Percentiles rank a stretch among this genome's conserved stretches.
Evolutionary conservation across 345 rosid species (phyloP).

Genomic region (Gossypium bickii): DNA sequence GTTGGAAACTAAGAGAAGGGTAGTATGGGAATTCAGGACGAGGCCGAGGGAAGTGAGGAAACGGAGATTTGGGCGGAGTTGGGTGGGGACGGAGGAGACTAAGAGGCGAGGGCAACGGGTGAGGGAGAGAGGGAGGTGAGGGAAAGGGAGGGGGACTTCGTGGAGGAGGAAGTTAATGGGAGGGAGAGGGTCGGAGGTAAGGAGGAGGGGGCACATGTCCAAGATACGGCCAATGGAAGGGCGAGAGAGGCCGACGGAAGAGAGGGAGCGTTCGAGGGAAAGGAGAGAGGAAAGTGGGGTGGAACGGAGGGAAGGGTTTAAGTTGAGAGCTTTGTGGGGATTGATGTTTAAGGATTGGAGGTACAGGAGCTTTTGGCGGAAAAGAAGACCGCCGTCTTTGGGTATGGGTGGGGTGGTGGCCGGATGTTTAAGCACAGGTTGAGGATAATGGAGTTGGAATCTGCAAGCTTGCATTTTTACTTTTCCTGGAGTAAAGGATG

Average conservation of each 20-base stretch:
- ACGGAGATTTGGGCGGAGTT: slow-evolving; percentile 52
- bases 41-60: slow-evolving; percentile 62
- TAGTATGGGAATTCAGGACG: slow-evolving; percentile 47
- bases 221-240: slow-evolving; percentile 64
- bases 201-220: slow-evolving; percentile 70
- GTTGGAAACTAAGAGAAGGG: slow-evolving; percentile 55
- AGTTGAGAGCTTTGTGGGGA: slow-evolving; percentile 58
- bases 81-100: slow-evolving; percentile 42
- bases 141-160: slow-evolving; percentile 48
- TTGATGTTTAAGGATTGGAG: slow-evolving; percentile 60
- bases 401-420: not conserved
- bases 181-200: slow-evolving; percentile 68
- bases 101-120: slow-evolving; percentile 66
- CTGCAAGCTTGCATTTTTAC: not conserved
- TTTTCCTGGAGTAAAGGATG: too few species aligned
- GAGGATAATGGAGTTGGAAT: slow-evolving; percentile 2
- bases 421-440: not conserved
- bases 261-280: slow-evolving; percentile 55
- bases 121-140: slow-evolving; percentile 50
- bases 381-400: slow-evolving; percentile 53
- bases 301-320: slow-evolving; percentile 73
- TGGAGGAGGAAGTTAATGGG: slow-evolving; percentile 55
- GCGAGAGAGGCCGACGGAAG: slow-evolving; percentile 60
- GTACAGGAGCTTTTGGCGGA: slow-evolving; percentile 66
- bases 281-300: slow-evolving; percentile 64